Conservation (phyloP, 2,329 filamentous ascomycete species). For the Chaetomiaceae sp. region DNA sequence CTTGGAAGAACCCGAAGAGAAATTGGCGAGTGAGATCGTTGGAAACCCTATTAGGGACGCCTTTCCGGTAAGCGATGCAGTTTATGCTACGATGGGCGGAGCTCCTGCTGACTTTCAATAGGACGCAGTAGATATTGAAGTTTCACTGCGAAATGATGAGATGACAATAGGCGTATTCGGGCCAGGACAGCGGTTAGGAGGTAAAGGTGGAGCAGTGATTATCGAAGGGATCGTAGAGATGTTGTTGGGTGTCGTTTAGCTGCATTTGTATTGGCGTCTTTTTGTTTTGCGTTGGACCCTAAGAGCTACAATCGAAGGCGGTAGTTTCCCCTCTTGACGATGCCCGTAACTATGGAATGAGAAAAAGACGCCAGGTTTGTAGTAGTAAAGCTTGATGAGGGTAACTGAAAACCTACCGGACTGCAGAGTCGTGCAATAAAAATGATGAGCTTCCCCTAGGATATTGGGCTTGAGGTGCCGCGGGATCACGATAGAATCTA, state of each 20-base stretch:
- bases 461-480: too few relatives aligned
- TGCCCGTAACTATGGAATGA: too few relatives aligned
- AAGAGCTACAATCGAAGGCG: too few relatives aligned
- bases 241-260: neutral
- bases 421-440: too few relatives aligned
- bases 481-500: too few relatives aligned
- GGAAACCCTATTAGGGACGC: conserved; percentile 29
- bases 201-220: neutral
- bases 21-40: conserved; percentile 7
- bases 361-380: too few relatives aligned
- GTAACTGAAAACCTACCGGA: too few relatives aligned
- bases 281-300: too few relatives aligned
- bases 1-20: neutral
- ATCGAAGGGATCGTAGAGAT: conserved; percentile 9
- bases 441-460: too few relatives aligned
- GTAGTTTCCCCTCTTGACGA: too few relatives aligned
- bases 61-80: conserved; percentile 32
- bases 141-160: conserved; percentile 12
- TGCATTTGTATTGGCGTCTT: too few relatives aligned
- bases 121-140: conserved; percentile 26
- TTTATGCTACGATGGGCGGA: neutral
- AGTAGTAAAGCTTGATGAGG: too few relatives aligned
- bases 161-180: conserved; percentile 28
- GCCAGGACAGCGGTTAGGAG: conserved; percentile 4
- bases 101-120: neutral